A percentile compares a stretch with the other conserved stretches of the same genome.
Evolutionary conservation across 768 basidiomycete genomes (phyloP).

Genomic region (Peribolospora kevripleyi): DNA sequence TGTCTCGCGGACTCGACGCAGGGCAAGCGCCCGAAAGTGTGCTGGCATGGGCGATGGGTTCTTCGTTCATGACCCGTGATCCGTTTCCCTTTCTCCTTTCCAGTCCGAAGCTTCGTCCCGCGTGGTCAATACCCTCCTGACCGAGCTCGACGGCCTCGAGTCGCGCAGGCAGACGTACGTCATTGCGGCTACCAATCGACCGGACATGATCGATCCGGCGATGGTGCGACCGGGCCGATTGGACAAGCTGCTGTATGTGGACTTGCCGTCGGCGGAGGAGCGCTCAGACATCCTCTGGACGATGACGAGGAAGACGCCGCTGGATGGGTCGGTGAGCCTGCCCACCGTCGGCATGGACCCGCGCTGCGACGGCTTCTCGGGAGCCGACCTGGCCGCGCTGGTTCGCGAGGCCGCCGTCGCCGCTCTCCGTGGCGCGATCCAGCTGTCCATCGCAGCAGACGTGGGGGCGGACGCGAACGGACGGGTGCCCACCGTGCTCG

Average conservation of each 20-base stretch:
- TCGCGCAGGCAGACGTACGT: constrained; percentile 40
- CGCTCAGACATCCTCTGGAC: constrained; percentile 65
- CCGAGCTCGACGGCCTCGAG: constrained; percentile 63
- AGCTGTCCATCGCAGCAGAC: constrained; percentile 1
- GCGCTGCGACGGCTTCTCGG: constrained; percentile 58
- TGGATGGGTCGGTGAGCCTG: constrained; percentile 37
- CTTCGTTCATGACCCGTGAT: constrained; percentile 21
- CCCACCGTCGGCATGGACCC: constrained; percentile 39
- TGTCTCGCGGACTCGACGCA: constrained; percentile 1
- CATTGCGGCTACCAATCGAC: constrained; percentile 85
- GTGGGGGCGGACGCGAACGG: constrained; percentile 6
- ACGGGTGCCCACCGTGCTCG: constrained; percentile 21
- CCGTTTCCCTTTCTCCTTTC: neutral
- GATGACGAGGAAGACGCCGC: constrained; percentile 50
- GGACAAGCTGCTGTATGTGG: constrained; percentile 92
- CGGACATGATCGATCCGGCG: constrained; percentile 85
- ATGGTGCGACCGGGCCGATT: constrained; percentile 70
- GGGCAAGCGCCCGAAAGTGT: neutral
- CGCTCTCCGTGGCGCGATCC: constrained; percentile 10
- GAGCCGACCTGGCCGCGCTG: constrained; percentile 76
- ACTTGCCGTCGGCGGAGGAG: constrained; percentile 64
- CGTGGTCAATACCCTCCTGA: constrained; percentile 82
- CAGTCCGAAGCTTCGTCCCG: constrained; percentile 21
- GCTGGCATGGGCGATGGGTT: constrained; percentile 40
- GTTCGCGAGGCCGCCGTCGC: constrained; percentile 59